Evolutionary conservation across 75 land plant species (phyloP).

Genomic region (Pinus albicaulis): DNA sequence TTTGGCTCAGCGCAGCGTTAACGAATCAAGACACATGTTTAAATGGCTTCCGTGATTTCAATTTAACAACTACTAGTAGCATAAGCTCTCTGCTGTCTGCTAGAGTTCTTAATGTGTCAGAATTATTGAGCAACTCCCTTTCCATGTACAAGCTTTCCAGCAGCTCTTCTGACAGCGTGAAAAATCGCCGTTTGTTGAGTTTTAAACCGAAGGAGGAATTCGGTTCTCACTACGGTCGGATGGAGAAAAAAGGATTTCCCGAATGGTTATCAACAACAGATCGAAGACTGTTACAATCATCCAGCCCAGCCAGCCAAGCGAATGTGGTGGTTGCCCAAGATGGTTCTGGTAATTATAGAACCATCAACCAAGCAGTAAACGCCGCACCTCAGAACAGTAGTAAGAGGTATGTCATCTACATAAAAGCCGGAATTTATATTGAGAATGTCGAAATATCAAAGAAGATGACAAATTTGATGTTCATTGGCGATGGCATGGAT

Average conservation of each 20-base stretch:
- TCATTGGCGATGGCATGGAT: constrained; percentile 4
- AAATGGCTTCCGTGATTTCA: too few relatives aligned
- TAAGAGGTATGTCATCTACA: constrained; percentile 35
- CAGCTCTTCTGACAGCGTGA: too few relatives aligned
- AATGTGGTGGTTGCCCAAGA: constrained; percentile 14
- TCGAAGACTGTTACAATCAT: constrained; percentile 7
- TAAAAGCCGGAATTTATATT: constrained; percentile 55
- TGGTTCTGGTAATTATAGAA: constrained; percentile 36
- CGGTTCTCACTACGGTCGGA: neutral
- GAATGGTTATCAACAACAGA: constrained; percentile 7
- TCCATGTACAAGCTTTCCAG: too few relatives aligned
- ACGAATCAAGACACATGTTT: too few relatives aligned
- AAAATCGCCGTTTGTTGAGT: too few relatives aligned
- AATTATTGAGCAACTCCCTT: too few relatives aligned
- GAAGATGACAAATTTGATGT: constrained; percentile 11
- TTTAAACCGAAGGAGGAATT: too few relatives aligned
- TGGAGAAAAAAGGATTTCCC: constrained; percentile 4
- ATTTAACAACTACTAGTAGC: too few relatives aligned
- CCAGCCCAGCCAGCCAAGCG: neutral
- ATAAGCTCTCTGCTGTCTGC: too few relatives aligned
- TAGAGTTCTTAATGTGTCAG: too few relatives aligned
- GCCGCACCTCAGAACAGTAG: constrained; percentile 31
- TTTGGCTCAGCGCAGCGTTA: too few relatives aligned
- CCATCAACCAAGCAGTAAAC: constrained; percentile 49
- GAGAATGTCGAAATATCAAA: constrained; percentile 36